A percentile compares a stretch with the other conserved stretches of the same genome.
These are phyloP conservation scores for Plasmodium inui DNA, from an alignment of 169 alveolate genomes.

Conservation along the genomic window DNA sequence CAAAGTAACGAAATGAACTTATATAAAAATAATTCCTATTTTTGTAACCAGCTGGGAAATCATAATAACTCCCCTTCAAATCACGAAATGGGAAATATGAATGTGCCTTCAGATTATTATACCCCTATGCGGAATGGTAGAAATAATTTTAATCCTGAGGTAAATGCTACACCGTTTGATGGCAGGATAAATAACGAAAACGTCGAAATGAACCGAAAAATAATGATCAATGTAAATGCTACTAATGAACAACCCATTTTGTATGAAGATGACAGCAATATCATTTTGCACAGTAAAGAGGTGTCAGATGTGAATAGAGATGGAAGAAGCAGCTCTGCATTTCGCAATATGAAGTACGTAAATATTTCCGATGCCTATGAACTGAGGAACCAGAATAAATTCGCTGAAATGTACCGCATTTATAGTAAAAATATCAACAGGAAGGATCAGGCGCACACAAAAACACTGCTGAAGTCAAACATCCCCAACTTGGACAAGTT, in stretches of 20 bases:
- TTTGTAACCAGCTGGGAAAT: neutral
- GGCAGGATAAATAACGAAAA: slow-evolving; percentile 9
- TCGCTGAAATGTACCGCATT: neutral
- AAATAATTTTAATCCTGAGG: neutral
- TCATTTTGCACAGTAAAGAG: neutral
- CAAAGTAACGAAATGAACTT: neutral
- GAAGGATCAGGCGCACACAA: slow-evolving; percentile 12
- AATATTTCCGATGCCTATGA: neutral
- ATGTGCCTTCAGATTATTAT: neutral
- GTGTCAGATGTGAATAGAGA: neutral
- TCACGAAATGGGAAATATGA: neutral
- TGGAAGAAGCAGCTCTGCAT: neutral
- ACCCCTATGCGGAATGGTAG: neutral
- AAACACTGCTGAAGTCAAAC: neutral
- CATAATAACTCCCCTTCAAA: neutral
- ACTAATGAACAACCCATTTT: neutral
- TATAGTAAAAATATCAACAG: slow-evolving; percentile 7
- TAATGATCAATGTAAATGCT: neutral
- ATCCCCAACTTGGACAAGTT: slow-evolving; percentile 15
- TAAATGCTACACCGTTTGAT: neutral
- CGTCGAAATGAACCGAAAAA: neutral
- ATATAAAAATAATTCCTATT: slow-evolving; percentile 7
- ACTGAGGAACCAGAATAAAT: neutral
- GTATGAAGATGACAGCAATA: neutral
- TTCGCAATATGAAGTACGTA: neutral